A percentile compares a stretch with the other conserved stretches of the same genome.
Evolutionary conservation across 202 grass and related monocot species (phyloP).

Genomic region (Digitaria exilis): DNA sequence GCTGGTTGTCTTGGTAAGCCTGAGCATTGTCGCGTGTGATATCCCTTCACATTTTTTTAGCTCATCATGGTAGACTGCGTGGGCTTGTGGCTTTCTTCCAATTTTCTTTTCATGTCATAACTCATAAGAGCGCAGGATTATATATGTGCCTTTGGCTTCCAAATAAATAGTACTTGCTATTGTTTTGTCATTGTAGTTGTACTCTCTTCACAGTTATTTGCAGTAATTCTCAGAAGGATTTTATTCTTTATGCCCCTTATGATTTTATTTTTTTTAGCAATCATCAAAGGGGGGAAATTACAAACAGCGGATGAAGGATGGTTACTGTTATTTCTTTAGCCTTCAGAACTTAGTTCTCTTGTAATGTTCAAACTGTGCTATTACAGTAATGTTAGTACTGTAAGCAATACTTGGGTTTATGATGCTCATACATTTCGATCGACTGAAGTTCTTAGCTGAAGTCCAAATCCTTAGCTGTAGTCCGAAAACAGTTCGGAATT

Average conservation of each 20-base stretch:
- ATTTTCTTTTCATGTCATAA: background rate
- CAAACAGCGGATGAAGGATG: background rate
- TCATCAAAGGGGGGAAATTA: background rate
- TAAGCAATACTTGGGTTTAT: background rate
- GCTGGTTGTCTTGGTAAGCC: background rate
- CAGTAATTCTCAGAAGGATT: background rate
- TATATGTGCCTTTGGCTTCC: background rate
- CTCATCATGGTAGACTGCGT: background rate
- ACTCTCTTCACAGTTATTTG: background rate
- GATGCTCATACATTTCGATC: background rate
- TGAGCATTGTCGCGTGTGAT: background rate
- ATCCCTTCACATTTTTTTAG: background rate
- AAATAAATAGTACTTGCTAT: background rate
- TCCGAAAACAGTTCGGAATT: background rate
- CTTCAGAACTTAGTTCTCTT: background rate
- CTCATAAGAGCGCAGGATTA: background rate
- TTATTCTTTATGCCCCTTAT: background rate
- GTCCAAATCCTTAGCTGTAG: background rate
- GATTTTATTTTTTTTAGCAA: background rate
- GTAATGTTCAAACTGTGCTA: background rate
- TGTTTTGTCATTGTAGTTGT: background rate
- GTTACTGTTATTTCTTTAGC: background rate
- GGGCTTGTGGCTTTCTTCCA: background rate
- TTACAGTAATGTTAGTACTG: background rate
- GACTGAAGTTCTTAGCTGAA: background rate